Evolutionary conservation across 371 early-diverging fungal genomes (phyloP), one percentile per base, ranked within the genome.

Genomic region (Conidiobolus incongruus): DNA sequence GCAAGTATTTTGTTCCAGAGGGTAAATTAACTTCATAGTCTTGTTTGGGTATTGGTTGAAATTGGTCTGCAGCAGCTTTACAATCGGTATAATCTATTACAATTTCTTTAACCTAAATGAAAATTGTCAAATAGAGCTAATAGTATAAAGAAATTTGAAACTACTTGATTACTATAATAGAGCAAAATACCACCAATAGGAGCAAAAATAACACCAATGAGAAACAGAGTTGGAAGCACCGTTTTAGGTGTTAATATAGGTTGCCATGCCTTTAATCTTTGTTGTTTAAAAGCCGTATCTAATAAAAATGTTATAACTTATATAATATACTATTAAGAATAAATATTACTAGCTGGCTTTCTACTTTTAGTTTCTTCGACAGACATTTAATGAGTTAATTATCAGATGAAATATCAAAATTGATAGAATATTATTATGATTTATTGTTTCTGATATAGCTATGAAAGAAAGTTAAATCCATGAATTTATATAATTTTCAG

Each of bases 281-380:
- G 95, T 62, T 96, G 97, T 65, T 87, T 86, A 61, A 93, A 93
- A 4, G 92, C 83, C 39, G 88, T 90, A 66, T 93, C 80, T 82
- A 52, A 7, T 22, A n/a, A n/a, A n/a, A n/a, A n/a, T n/a, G n/a
- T n/a, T 29, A 16, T 20, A 38, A 29, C 2, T 28, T 23, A 40
- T 11, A 26, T 5, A 16, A 35, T 44, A 15, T 31, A 3, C 4
- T 13, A 15, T 26, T 21, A 19, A 5, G n/a, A n/a, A n/a, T n/a
- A n/a, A n/a, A n/a, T 41, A 19, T 35, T 44, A 56, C 56, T 57
- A 34, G 51, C 50, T 23, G 57, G 57, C 44, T 57, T 57, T 52
- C 54, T 53, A 47, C 48, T 52, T 40, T 57, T 57, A 12, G 46
- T 35, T 26, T 53, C 53, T 10, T 20, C 15, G 0, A 49, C 33